Percentiles rank a stretch among this genome's conserved stretches.
These are phyloP conservation scores for Pleurotus giganteus DNA, from an alignment of 768 basidiomycete genomes.

Conservation along the genomic window DNA sequence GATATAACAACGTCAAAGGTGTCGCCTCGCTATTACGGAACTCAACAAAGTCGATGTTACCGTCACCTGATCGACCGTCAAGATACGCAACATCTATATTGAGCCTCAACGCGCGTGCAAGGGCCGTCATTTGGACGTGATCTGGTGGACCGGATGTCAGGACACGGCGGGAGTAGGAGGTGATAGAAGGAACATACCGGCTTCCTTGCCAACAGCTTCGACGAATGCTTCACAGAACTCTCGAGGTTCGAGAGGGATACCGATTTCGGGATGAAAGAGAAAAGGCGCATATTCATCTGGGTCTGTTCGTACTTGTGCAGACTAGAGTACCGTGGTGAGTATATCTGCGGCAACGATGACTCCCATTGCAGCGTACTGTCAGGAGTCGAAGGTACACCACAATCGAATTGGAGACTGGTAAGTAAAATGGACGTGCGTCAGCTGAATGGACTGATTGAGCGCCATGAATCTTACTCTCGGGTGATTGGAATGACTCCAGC, in stretches of 20 bases:
- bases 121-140: conserved; percentile 78
- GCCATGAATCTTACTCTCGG: conserved; percentile 37
- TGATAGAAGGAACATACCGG: conserved; percentile 48
- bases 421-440: not conserved
- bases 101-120: conserved; percentile 63
- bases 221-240: conserved; percentile 80
- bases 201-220: conserved; percentile 75
- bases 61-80: conserved; percentile 55
- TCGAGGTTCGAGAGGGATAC: conserved; percentile 49
- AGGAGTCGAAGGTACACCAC: conserved; percentile 80
- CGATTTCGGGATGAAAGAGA: conserved; percentile 76
- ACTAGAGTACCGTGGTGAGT: conserved; percentile 26
- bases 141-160: conserved; percentile 40
- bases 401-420: conserved; percentile 64
- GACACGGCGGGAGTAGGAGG: conserved; percentile 16
- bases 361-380: conserved; percentile 40
- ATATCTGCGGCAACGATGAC: not conserved
- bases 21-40: conserved; percentile 46
- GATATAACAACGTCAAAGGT: conserved; percentile 72
- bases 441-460: not conserved
- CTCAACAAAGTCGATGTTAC: conserved; percentile 63
- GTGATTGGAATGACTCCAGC: conserved; percentile 51
- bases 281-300: conserved; percentile 64
- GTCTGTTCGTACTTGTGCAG: conserved; percentile 73
- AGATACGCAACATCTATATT: conserved; percentile 79